These are phyloP conservation scores for Pisolithus tinctorius DNA, from an alignment of 768 basidiomycete species.

Conservation along the genomic window DNA sequence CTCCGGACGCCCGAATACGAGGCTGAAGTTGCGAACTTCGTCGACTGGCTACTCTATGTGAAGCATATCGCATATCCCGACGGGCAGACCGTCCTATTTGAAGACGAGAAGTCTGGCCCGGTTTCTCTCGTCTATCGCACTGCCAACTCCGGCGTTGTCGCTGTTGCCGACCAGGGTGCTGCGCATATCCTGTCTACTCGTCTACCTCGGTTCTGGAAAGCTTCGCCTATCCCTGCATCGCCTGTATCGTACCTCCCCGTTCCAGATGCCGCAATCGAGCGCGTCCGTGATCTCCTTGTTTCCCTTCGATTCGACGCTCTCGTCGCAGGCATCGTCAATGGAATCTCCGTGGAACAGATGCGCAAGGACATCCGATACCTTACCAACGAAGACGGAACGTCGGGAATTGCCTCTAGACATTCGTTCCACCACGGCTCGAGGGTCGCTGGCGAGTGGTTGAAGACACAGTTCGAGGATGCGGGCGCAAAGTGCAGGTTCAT, in stretches of 20 bases:
- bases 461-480: constrained; percentile 59
- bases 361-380: too few relatives aligned
- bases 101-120: background rate
- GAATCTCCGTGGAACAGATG: too few relatives aligned
- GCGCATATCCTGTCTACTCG: constrained; percentile 12
- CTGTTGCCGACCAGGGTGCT: constrained; percentile 20
- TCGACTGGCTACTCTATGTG: constrained; percentile 23
- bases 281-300: too few relatives aligned
- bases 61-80: constrained; percentile 8
- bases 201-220: too few relatives aligned
- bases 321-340: too few relatives aligned
- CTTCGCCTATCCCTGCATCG: constrained; percentile 36
- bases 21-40: constrained; percentile 31
- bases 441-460: constrained; percentile 62
- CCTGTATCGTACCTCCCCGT: constrained; percentile 20
- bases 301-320: too few relatives aligned
- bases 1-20: constrained; percentile 30
- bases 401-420: constrained; percentile 73
- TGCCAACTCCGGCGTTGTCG: constrained; percentile 23
- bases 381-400: constrained; percentile 54
- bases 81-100: constrained; percentile 15
- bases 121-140: constrained; percentile 38
- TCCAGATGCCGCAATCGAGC: constrained; percentile 36
- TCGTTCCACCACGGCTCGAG: constrained; percentile 66
- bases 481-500: constrained; percentile 70